Base-by-base conservation (phyloP, 2,329 filamentous ascomycete species). In the Penicillium psychrosexuale region DNA sequence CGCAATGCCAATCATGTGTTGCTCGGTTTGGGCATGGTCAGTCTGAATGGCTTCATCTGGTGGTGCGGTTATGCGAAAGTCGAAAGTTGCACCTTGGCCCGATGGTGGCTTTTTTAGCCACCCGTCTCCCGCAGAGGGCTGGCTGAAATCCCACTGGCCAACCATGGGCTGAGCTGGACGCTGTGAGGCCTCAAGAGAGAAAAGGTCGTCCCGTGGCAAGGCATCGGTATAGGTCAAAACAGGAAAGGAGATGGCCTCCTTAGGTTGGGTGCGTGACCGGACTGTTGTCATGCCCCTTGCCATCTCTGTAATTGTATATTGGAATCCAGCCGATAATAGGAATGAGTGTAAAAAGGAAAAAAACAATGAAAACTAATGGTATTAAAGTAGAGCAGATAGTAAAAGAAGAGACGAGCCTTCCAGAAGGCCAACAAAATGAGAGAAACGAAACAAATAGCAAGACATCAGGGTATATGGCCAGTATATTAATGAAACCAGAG, bases 1-100 rank as follows among this genome's bases (percentile, higher is more conserved):
- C 1, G 88, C 88, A 80, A 91, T 86, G 9, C 89, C 89, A 58
- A 91, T 91, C 62, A 77, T 78, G 57, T 76, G 73, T 42, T 77
- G 44, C n/a, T 61, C 76, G 8, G 75, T 72, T 8, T 56, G 55
- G 31, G 61, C 58, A 34, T 58, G 37, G 8, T 19, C 27, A 0
- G 58, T 55, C n/a, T 56, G 56, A 8, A 68, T 48, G 0, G 56
- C 60, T 45, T 67, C 65, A 19, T 65, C 58, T 3, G 67, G 66
- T 5, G 67, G 69, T 13, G 61, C 56, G 1, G 65, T 65, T 24
- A 72, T 58, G 19, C 58, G 61, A 53, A 72, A 72, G 50, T 74
- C 69, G 51, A 72, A 70, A 6, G 53, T 65, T 6, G 64, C 52
- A 11, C 38, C 50, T 7, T 51, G 33, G 3, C 53, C 51, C 42